Base-by-base conservation (phyloP, 768 basidiomycete species). In the Trametes sanguinea region DNA sequence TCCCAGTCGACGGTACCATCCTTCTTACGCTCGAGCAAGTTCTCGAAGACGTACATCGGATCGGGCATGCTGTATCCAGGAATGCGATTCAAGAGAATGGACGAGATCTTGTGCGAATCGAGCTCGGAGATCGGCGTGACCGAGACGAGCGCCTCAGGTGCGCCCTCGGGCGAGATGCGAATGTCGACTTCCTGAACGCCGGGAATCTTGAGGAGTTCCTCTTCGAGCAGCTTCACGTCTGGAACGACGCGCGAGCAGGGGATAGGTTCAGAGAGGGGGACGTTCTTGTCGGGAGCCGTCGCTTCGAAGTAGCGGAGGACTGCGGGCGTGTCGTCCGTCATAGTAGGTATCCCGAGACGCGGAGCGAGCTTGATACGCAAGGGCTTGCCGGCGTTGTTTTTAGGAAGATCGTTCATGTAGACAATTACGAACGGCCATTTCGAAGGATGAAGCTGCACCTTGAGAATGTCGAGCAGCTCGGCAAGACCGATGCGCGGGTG, bases 341-440 rank as follows among this genome's bases (percentile, higher is more conserved):
- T 70, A 62, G 67, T 57, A 9, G 74, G 75, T 10, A 82, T 67
- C 2, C 72, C 74, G 30, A 81, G 72, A 0, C 81, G 76, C 45
- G 72, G 75, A 30, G 77, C 72, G 29, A 81, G 69, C 50, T 76
- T 76, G 67, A 80, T 80, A 17, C 80, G 76, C 13, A 80, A 70
- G 8, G 78, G 76, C 66, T 82, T 81, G 52, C 80, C 80, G 35
- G 78, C 77, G 57, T 73, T 77, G 68, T 81, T 81, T 69, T 79
- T 81, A 4, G 81, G 81, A 3, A 82, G 60, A 50, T 78, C 76
- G 45, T 76, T 69, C 76, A 82, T 81, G 65, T 79, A 82, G 17
- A 82, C 76, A 29, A 82, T 63, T 1, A 72, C 75, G 65, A 77
- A 81, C 0, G 81, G 81, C 81, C 81, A 82, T 69, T 81, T 81